phyloP scores from a whole-genome alignment of 495 filamentous ascomycete species.

The Penicillium waksmanii region DNA sequence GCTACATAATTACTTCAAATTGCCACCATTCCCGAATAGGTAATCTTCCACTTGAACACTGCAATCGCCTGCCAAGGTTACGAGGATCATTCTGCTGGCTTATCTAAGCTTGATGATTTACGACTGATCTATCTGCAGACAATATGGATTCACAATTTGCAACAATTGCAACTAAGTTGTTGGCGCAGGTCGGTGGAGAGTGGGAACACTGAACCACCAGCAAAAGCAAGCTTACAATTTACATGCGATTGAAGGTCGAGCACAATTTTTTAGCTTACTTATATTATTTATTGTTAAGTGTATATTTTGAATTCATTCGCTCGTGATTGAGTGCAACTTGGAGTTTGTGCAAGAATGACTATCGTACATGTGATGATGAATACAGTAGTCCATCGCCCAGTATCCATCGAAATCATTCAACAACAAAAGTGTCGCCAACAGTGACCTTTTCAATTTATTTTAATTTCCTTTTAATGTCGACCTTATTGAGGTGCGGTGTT shows the following conservation, averaged over 20 bases:
- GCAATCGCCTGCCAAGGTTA: neutral
- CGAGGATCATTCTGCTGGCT: neutral
- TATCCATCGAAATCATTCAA: slow-evolving; percentile 6
- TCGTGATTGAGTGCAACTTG: slow-evolving; percentile 18
- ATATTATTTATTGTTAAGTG: neutral
- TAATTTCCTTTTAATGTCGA: slow-evolving; percentile 60
- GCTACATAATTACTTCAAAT: slow-evolving; percentile 13
- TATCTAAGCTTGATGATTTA: neutral
- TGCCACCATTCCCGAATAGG: slow-evolving; percentile 8
- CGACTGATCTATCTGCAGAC: no score
- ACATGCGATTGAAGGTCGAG: no score
- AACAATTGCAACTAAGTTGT: no score
- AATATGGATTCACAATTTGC: no score
- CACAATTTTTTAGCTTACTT: no score
- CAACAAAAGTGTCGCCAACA: slow-evolving; percentile 51
- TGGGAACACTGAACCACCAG: no score
- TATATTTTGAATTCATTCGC: slow-evolving; percentile 12
- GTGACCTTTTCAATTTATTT: slow-evolving; percentile 53
- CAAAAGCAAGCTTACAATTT: no score
- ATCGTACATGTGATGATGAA: slow-evolving; percentile 21
- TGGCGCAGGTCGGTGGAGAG: no score
- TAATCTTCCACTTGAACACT: neutral
- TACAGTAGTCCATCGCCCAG: slow-evolving; percentile 14
- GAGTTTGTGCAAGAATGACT: slow-evolving; percentile 13
- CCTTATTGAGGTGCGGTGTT: slow-evolving; percentile 41